Conservation (phyloP, 371 early-diverging fungal genomes). For the Parasitella parasitica region DNA sequence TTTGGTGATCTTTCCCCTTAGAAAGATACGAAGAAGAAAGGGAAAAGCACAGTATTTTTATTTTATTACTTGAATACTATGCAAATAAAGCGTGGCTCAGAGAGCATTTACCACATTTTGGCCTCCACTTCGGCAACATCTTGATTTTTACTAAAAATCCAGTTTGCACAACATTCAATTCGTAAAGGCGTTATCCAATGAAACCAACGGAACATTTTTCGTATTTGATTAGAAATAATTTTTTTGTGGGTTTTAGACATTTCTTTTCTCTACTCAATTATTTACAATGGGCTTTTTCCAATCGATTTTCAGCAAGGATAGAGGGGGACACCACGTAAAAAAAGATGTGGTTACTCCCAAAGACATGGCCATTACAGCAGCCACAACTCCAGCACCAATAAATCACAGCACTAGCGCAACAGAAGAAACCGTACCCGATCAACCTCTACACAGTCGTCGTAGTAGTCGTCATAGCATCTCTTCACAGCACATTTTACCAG, state of each 20-base stretch:
- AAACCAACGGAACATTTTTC: slow-evolving; percentile 1
- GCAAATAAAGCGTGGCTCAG: no score
- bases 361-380: neutral
- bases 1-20: no score
- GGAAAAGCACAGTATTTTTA: no score
- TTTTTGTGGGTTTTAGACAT: neutral
- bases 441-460: neutral
- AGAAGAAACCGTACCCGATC: neutral
- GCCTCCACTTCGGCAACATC: no score
- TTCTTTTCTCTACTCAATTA: neutral
- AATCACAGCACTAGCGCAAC: neutral
- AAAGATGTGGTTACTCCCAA: neutral
- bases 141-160: no score
- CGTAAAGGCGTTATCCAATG: neutral
- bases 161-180: no score
- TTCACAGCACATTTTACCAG: neutral
- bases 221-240: neutral
- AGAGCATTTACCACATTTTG: no score
- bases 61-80: no score
- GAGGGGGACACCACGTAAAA: neutral
- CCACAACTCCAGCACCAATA: neutral
- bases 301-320: slow-evolving; percentile 22
- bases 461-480: neutral
- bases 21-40: no score
- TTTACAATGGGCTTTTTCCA: slow-evolving; percentile 35